Evolutionary conservation across 331 rosid genomes (phyloP).

Genomic region (Acacia pycnantha): DNA sequence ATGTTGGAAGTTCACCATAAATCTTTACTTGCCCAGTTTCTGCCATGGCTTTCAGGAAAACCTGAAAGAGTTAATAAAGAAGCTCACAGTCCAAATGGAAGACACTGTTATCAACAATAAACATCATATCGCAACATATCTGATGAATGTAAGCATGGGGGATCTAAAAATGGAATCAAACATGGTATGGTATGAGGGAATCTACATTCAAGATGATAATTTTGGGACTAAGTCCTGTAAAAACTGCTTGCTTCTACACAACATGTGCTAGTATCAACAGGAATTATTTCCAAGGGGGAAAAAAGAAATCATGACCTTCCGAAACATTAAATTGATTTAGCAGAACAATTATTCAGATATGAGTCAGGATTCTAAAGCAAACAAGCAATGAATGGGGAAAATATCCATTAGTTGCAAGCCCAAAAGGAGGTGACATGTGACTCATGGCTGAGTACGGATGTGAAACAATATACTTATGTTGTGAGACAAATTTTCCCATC

Average conservation of each 20-base stretch:
- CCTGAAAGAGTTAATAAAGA: constrained; percentile 48
- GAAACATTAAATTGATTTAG: neutral
- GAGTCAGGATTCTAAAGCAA: constrained; percentile 18
- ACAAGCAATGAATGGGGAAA: constrained; percentile 2
- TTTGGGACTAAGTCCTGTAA: neutral
- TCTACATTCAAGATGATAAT: neutral
- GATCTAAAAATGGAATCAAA: neutral
- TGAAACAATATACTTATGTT: neutral
- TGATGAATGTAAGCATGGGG: neutral
- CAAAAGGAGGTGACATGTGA: neutral
- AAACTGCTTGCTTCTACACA: neutral
- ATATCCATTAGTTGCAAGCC: neutral
- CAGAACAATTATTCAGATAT: neutral
- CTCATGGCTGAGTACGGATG: neutral
- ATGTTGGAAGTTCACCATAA: constrained; percentile 85
- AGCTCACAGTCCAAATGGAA: constrained; percentile 15
- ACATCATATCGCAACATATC: neutral
- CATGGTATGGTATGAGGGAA: neutral
- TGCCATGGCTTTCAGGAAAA: constrained; percentile 97
- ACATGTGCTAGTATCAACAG: neutral
- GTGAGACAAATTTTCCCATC: neutral
- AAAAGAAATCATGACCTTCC: constrained; percentile 2
- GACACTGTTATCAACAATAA: constrained; percentile 18
- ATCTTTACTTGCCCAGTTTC: constrained; percentile 90
- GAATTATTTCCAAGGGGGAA: neutral